Conservation (phyloP, 2,329 filamentous ascomycete genomes). For the Claviceps sp. region DNA sequence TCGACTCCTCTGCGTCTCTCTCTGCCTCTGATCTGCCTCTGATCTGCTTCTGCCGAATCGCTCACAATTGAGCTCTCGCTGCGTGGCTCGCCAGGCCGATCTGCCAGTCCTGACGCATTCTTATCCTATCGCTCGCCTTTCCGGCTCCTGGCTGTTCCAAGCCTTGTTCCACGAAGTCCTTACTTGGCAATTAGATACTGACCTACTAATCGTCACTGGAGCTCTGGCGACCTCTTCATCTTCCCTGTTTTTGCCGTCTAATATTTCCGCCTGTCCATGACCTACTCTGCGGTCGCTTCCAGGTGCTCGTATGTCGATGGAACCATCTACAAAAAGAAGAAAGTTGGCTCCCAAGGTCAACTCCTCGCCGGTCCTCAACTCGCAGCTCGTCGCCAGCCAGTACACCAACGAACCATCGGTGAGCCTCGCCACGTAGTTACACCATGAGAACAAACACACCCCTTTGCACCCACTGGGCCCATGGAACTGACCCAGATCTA, state of each 20-base stretch:
- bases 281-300: conserved; percentile 9
- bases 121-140: background rate
- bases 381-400: conserved; percentile 12
- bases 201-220: background rate
- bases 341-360: conserved; percentile 30
- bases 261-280: conserved; percentile 4
- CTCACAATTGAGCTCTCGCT: background rate
- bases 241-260: background rate
- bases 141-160: background rate
- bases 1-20: background rate
- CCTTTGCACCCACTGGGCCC: background rate
- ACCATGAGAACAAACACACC: background rate
- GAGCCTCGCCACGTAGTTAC: background rate
- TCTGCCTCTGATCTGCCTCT: background rate
- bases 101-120: conserved; percentile 2
- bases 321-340: conserved; percentile 29
- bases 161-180: background rate
- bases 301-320: conserved; percentile 19
- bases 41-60: background rate
- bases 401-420: conserved; percentile 5
- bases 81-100: conserved; percentile 1
- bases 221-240: background rate
- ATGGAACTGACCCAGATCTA: conserved; percentile 1
- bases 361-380: conserved; percentile 18
- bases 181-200: background rate